These are phyloP conservation scores for Spatholobus suberectus DNA, from an alignment of 306 rosid species.

Conservation along the genomic window DNA sequence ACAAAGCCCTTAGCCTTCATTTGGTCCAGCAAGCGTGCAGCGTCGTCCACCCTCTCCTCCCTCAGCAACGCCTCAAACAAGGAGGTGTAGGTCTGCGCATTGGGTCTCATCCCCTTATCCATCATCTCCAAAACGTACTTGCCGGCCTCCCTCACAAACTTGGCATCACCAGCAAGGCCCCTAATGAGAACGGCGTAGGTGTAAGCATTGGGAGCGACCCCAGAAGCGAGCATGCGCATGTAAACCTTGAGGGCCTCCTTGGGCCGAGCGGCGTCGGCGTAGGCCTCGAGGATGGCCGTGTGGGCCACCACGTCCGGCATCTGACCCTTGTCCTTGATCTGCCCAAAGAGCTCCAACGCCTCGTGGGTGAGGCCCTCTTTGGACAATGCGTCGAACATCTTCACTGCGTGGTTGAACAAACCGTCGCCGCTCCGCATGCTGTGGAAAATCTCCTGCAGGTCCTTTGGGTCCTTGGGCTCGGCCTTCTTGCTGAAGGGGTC, in stretches of 20 bases:
- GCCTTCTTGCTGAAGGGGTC: constrained; percentile 78
- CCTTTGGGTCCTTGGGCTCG: constrained; percentile 67
- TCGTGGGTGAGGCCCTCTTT: constrained; percentile 78
- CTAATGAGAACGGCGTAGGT: constrained; percentile 67
- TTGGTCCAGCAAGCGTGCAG: constrained; percentile 51
- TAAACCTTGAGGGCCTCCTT: constrained; percentile 74
- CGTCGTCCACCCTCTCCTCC: constrained; percentile 60
- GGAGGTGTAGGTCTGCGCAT: constrained; percentile 59
- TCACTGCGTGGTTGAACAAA: constrained; percentile 65
- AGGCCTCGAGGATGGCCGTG: constrained; percentile 75
- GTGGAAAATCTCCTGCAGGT: constrained; percentile 76
- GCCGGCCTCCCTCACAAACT: constrained; percentile 54
- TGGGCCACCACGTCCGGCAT: constrained; percentile 87
- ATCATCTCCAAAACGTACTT: constrained; percentile 71
- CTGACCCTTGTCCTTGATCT: constrained; percentile 77
- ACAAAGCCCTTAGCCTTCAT: constrained; percentile 66
- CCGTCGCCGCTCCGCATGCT: constrained; percentile 65
- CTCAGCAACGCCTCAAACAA: constrained; percentile 68
- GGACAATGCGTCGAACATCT: constrained; percentile 95
- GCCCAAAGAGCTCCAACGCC: constrained; percentile 70
- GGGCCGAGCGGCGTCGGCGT: constrained; percentile 62
- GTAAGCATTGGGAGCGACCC: constrained; percentile 73
- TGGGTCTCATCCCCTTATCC: constrained; percentile 72
- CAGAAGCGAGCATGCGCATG: constrained; percentile 77
- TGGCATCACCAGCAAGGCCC: constrained; percentile 53